Conservation (phyloP, 192 early-diverging fungal genomes). For the Allomyces macrogynus region DNA sequence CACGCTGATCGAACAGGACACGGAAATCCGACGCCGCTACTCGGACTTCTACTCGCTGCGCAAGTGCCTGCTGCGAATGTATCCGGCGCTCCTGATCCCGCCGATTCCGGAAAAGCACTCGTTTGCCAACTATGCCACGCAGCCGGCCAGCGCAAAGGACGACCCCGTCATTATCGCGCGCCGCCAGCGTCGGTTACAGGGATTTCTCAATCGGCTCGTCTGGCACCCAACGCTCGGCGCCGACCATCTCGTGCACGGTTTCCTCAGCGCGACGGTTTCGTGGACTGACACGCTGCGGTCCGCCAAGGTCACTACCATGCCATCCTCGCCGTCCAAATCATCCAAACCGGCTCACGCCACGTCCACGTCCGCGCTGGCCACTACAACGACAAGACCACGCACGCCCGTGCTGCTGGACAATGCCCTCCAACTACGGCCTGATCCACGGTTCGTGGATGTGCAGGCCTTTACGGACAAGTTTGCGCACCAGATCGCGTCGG, state of each 20-base stretch:
- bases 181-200: slow-evolving; percentile 79
- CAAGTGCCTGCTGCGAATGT: slow-evolving; percentile 48
- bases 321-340: slow-evolving; percentile 17
- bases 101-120: slow-evolving; percentile 97
- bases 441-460: slow-evolving; percentile 69
- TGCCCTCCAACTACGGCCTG: slow-evolving; percentile 32
- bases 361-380: slow-evolving; percentile 12
- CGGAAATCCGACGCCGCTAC: slow-evolving; percentile 67
- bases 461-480: slow-evolving; percentile 83
- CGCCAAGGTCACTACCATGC: slow-evolving; percentile 10
- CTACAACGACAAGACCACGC: background rate
- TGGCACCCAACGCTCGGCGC: slow-evolving; percentile 67
- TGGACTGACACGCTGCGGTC: slow-evolving; percentile 36
- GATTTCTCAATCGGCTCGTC: slow-evolving; percentile 76
- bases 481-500: slow-evolving; percentile 52
- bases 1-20: slow-evolving; percentile 8
- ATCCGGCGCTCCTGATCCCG: slow-evolving; percentile 75
- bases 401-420: slow-evolving; percentile 18
- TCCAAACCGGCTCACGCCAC: background rate
- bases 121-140: slow-evolving; percentile 47
- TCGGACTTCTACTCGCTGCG: slow-evolving; percentile 90
- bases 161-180: slow-evolving; percentile 76
- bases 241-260: slow-evolving; percentile 81
- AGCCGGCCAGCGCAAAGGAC: slow-evolving; percentile 77
- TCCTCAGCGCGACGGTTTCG: slow-evolving; percentile 53